Evolutionary conservation across 2,329 filamentous ascomycete species (phyloP), one percentile per base, ranked within the genome.

Genomic region (Zasmidium citrigriseum): DNA sequence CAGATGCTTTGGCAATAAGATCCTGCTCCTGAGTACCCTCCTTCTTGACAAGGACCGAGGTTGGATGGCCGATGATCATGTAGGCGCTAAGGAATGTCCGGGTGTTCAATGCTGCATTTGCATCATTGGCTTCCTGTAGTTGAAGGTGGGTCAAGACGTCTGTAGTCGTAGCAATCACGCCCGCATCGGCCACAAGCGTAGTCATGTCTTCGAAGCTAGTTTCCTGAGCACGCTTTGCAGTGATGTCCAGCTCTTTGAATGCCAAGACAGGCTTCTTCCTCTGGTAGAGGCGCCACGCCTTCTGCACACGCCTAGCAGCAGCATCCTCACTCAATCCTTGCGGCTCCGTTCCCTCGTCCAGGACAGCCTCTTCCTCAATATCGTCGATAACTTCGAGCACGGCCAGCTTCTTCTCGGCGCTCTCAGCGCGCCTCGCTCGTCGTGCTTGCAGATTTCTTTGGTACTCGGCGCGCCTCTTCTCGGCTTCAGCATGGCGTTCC

Each of bases 41-140:
- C 71, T 86, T 89, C 75, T 86, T 91, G 73, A 84, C 90, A 29
- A 95, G 82, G 1, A 93, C 89, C 65, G 91, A 86, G 1, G 86
- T 86, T 1, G 90, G 90, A 71, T 93, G 90, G 1, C 89, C 89
- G 23, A 92, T 78, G 60, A 93, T 92, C 54, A 95, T 79, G 70
- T 89, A 93, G 4, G 90, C 88, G 69, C 89, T 91, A 55, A 95
- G 76, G 67, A 93, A 93, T 0, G 88, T 91, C 66, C 89, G 82
- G 44, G 88, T 86, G 79, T 89, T 89, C 64, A 90, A 85, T 46
- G 83, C 82, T 2, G 81, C 75, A 2, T 83, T 83, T 38, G 84
- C 85, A 66, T 91, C 88, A 51, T 85, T 81, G 3, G 72, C 67
- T 34, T 77, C 73, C 20, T 80, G 73, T 54, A 93, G 76, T 1